Percentiles rank a stretch among this genome's conserved stretches.
These are phyloP conservation scores for Mucor irregularis DNA, from an alignment of 371 early-diverging fungal species.

Conservation along the genomic window DNA sequence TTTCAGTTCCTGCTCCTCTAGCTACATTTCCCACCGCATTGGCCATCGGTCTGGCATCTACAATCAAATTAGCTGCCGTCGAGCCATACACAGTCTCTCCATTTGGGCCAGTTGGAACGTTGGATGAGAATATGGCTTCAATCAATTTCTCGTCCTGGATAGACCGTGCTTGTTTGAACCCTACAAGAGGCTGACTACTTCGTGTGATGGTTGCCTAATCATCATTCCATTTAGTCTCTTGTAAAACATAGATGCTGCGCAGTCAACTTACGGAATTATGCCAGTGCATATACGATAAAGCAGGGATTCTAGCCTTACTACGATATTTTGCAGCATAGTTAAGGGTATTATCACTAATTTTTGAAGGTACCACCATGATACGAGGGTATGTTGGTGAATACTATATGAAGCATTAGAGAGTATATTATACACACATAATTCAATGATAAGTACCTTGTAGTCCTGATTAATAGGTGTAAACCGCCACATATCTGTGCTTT, in stretches of 20 bases:
- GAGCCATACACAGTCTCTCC: slow-evolving; percentile 50
- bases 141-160: slow-evolving; percentile 97
- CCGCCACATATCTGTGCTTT: slow-evolving; percentile 74
- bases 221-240: too few relatives aligned
- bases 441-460: slow-evolving; percentile 62
- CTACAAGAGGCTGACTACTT: slow-evolving; percentile 94
- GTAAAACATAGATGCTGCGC: neutral
- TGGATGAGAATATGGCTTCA: slow-evolving; percentile 82
- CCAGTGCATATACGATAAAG: slow-evolving; percentile 84
- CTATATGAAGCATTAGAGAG: slow-evolving; percentile 25
- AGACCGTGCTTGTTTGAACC: slow-evolving; percentile 89
- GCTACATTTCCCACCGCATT: slow-evolving; percentile 95
- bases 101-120: slow-evolving; percentile 43
- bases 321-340: slow-evolving; percentile 90
- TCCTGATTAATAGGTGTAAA: slow-evolving; percentile 73
- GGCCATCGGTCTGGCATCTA: slow-evolving; percentile 93
- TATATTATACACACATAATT: neutral
- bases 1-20: slow-evolving; percentile 94
- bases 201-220: slow-evolving; percentile 89
- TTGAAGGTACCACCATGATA: slow-evolving; percentile 80
- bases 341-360: slow-evolving; percentile 88
- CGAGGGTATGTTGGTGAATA: slow-evolving; percentile 91
- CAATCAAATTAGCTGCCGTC: slow-evolving; percentile 75
- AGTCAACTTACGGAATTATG: slow-evolving; percentile 60
- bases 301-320: slow-evolving; percentile 90